Percentiles rank a stretch among this genome's conserved stretches.
Conservation (phyloP, 2,329 filamentous ascomycete genomes). For the Xylariaceae sp. region DNA sequence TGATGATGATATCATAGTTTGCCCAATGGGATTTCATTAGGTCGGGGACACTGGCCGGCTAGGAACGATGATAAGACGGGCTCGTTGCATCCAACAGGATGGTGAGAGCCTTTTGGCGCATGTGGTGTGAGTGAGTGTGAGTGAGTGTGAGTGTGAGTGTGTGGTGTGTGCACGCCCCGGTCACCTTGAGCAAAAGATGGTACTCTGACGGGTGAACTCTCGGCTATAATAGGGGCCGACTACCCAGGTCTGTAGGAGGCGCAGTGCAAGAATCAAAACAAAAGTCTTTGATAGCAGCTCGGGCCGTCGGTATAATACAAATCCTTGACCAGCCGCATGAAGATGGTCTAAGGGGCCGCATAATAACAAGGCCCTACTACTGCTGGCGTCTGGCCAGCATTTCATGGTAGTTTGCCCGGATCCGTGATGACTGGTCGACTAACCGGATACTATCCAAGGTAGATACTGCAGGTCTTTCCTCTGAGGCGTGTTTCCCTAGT, state of each 20-base stretch:
- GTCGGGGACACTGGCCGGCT: conserved; percentile 19
- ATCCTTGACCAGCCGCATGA: background rate
- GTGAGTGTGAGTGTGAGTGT: background rate
- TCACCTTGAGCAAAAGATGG: conserved; percentile 3
- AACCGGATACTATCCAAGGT: background rate
- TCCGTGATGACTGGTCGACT: conserved; percentile 1
- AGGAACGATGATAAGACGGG: conserved; percentile 19
- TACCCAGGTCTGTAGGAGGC: background rate
- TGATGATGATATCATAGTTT: conserved; percentile 25
- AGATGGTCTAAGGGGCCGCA: conserved; percentile 13
- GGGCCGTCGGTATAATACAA: conserved; percentile 8
- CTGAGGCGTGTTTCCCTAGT: background rate
- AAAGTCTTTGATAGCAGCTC: conserved; percentile 5
- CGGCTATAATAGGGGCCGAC: background rate
- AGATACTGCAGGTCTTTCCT: background rate
- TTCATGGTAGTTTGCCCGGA: conserved; percentile 4
- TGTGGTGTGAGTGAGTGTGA: conserved; percentile 19
- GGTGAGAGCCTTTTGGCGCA: conserved; percentile 15
- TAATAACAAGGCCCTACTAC: conserved; percentile 10
- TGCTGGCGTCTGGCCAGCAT: conserved; percentile 2
- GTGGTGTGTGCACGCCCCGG: conserved; percentile 14
- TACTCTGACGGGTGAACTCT: conserved; percentile 11
- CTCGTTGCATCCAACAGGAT: conserved; percentile 23
- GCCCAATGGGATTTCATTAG: conserved; percentile 20
- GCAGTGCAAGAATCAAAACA: conserved; percentile 3